Evolutionary conservation across 2,329 filamentous ascomycete genomes (phyloP), one percentile per base, ranked within the genome.

Genomic region (Tolypocladium nubicola): DNA sequence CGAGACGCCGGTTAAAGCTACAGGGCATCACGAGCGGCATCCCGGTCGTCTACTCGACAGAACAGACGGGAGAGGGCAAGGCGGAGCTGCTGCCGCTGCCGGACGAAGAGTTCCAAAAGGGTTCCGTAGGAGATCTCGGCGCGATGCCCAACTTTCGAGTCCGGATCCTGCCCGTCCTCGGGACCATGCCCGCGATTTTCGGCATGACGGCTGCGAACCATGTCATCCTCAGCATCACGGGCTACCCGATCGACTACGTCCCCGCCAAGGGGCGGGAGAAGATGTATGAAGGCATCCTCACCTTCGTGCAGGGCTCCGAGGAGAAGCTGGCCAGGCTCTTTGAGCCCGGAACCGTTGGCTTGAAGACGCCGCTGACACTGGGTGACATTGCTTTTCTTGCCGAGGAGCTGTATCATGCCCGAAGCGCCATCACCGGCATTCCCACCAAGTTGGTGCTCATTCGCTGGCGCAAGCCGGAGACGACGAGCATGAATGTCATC

Each of bases 101-200:
- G 0, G 91, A 96, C 60, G 90, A 94, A 53, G 92, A 97, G 69
- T 94, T 91, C 66, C 73, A 83, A 53, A 96, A 94, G 72, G 94
- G 94, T 21, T 79, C 85, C 21, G 90, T 97, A 0, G 87, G 88
- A 33, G 92, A 97, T 63, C 79, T 97, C 0, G 89, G 91, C 49
- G 89, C 95, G 0, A 80, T 99, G 54, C 89, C 92, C 1, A 92
- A 96, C 68, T 99, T 99, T 71, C 82, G 94, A 30, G 90, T 96
- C 11, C 82, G 94, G n/a, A 99, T 99, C 58, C 74, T 99, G 10
- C 94, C 94, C 0, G 94, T 99, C 0, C 76, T 99, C 3, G 94
- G 94, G 1, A 99, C 94, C 0, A 97, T 99, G 92, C 94, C 94
- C 0, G 93, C 94, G 2, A 87, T 97, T 1, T 99, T 99, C 70